Base-by-base conservation (phyloP, 2,329 filamentous ascomycete species). In the Epichloe gansuensis region DNA sequence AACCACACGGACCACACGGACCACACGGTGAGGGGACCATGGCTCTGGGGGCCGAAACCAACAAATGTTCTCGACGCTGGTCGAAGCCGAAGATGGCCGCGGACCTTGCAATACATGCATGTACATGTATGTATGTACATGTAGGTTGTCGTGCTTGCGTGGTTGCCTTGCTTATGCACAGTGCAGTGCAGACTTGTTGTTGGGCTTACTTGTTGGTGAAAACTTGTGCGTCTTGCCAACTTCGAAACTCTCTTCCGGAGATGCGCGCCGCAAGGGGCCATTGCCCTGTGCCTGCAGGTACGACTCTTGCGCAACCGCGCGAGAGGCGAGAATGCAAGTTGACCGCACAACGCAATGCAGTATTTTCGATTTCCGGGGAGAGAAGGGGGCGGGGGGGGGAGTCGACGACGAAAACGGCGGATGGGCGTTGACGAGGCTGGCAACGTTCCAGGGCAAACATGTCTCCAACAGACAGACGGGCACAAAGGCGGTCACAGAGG, bases 261-360 rank as follows among this genome's bases (percentile, higher is more conserved):
- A 31, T 8, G 27, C 49, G 51, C 47, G 51, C 47, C 47, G 51
- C 46, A 52, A 36, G 41, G 47, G 47, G 42, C 47, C 43, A 50
- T 43, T 45, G 47, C 44, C 41, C 41, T 49, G 52, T 47, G 52
- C 52, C 52, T 54, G 52, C 52, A 54, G 52, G 52, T 54, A 54
- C 52, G 27, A 51, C 41, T 35, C 49, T 40, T 49, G 45, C 41
- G 40, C 23, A 25, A 49, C 46, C 42, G 17, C 38, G 8, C 25
- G 31, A 36, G 17, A 23, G 39, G 13, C 47, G n/a, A 15, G 11
- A 44, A 31, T 31, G 42, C 4, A 21, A 45, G 8, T 13, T n/a
- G 36, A n/a, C 27, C 8, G 38, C 25, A 52, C 9, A 12, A 49
- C 17, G 40, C 31, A 39, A 41, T 39, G 23, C 42, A 38, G 47